Evolutionary conservation across 192 early-diverging fungal species (phyloP), one percentile per base, ranked within the genome.

Genomic region (Dispira simplex): DNA sequence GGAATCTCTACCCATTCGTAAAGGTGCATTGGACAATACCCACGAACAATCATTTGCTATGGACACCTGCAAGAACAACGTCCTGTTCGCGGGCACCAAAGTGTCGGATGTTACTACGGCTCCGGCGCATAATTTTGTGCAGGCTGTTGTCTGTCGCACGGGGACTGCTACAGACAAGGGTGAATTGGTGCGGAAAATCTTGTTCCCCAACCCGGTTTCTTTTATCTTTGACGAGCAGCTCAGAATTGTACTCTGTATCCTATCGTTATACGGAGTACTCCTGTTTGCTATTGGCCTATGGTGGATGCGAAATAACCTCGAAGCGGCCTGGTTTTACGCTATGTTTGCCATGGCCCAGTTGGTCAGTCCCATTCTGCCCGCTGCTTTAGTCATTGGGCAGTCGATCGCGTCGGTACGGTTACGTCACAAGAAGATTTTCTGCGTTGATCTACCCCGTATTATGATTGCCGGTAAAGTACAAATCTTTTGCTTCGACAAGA

Each of bases 141-240:
- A 65, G 27, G 79, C 74, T 11, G 63, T 81, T 47, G 77, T 81
- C 14, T 45, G 69, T 45, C 66, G 64, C 63, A 81, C 77, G 13
- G 70, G 77, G 43, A 78, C 79, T 9, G 67, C 70, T 52, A 76
- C 77, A 0, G 79, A 81, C 56, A 81, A 81, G 65, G 86, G 86
- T 12, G 65, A 75, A 59, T 73, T 88, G 27, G 77, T 88, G 32
- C 77, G 79, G 43, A 78, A 84, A 68, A 88, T 88, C 64, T 67
- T 88, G 49, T 86, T 77, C 65, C 86, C 84, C 21, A 75, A 67
- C 32, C 73, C 80, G 18, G 72, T 86, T 62, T 79, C 81, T 1
- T 88, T 88, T 68, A 75, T 87, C 18, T 88, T 88, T 65, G 68
- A 78, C 65, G 86, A 88, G 72, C 85, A 88, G 56, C 72, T 88